These are phyloP conservation scores for Paramecium tetraurelia DNA, from an alignment of 73 alveolate genomes.

Conservation along the genomic window DNA sequence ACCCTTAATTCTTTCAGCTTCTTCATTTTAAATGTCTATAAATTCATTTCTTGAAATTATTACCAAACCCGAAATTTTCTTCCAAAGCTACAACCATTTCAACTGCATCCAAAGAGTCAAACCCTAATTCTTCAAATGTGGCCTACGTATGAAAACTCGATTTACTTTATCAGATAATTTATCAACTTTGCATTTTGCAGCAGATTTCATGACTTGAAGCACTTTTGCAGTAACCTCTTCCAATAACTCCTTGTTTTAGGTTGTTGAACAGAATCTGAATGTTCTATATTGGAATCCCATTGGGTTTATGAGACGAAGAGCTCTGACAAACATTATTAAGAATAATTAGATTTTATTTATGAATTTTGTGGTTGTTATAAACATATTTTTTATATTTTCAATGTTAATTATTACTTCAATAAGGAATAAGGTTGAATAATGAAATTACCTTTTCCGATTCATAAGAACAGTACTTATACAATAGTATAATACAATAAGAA, in stretches of 20 bases:
- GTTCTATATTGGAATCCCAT: background rate
- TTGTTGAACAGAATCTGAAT: constrained; percentile 21
- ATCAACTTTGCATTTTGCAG: constrained; percentile 77
- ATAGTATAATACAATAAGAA: too few relatives aligned
- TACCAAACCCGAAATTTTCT: constrained; percentile 76
- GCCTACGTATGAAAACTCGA: background rate
- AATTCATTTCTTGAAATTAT: background rate
- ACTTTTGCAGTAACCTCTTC: constrained; percentile 78
- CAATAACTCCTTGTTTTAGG: constrained; percentile 59
- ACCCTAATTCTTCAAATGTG: constrained; percentile 83
- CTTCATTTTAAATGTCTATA: constrained; percentile 66
- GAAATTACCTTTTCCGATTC: background rate
- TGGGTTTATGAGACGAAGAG: background rate
- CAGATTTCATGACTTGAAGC: constrained; percentile 73
- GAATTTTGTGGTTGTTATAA: background rate
- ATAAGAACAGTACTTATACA: background rate
- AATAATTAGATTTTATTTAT: background rate
- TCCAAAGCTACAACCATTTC: constrained; percentile 84
- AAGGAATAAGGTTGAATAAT: background rate
- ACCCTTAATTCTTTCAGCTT: constrained; percentile 76
- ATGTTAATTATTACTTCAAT: background rate
- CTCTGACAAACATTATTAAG: background rate
- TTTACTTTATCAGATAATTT: constrained; percentile 69
- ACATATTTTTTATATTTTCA: background rate
- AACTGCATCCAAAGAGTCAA: constrained; percentile 80